Conservation (phyloP, 257 asterid species). For the Eucommia ulmoides region DNA sequence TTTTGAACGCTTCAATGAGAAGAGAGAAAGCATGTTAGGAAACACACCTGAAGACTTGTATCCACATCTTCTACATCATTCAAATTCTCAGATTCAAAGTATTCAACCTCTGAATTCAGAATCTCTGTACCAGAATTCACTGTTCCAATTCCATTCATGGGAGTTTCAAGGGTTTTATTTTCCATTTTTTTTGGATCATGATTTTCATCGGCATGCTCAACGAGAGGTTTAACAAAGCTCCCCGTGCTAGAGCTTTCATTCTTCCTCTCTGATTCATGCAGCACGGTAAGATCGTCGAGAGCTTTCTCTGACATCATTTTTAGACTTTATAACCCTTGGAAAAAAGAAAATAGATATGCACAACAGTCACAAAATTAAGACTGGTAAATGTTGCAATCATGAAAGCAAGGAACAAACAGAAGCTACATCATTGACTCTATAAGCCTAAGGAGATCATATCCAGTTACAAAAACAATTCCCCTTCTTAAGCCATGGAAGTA, state of each 20-base stretch:
- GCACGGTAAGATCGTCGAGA: not conserved
- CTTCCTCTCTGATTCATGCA: constrained; percentile 12
- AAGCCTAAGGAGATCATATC: not conserved
- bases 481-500: no score
- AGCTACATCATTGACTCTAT: not conserved
- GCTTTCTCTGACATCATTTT: not conserved
- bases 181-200: constrained; percentile 27
- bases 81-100: constrained; percentile 68
- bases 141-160: constrained; percentile 18
- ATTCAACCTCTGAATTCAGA: constrained; percentile 57
- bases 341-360: not conserved
- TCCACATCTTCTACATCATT: constrained; percentile 61
- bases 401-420: not conserved
- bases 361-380: not conserved
- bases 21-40: no score
- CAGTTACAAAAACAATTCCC: not conserved
- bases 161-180: constrained; percentile 16
- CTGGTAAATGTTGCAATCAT: not conserved
- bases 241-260: constrained; percentile 40
- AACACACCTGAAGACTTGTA: constrained; percentile 39
- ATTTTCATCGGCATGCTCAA: constrained; percentile 22
- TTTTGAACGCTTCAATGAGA: no score
- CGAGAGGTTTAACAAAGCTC: constrained; percentile 22
- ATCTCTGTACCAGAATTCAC: constrained; percentile 30
- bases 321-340: not conserved